Conservation (phyloP, 345 rosid species). For the Pugionium cornutum region DNA sequence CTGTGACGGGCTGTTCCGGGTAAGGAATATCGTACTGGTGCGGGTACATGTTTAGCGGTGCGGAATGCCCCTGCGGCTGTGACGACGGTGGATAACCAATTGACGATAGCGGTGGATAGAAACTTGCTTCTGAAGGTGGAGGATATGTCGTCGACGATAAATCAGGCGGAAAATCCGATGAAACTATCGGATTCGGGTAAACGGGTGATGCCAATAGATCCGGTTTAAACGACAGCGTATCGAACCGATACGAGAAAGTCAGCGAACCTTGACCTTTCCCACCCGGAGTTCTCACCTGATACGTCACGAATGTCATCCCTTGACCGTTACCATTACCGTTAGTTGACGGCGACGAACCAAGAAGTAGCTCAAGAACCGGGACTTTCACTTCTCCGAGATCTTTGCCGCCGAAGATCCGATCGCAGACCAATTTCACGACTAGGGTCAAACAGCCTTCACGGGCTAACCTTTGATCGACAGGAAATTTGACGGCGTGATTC, state of each 20-base stretch:
- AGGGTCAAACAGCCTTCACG: conserved; percentile 53
- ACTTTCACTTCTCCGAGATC: conserved; percentile 75
- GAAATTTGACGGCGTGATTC: conserved; percentile 65
- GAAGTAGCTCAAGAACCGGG: conserved; percentile 64
- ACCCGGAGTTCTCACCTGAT: conserved; percentile 62
- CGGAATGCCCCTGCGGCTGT: conserved; percentile 30
- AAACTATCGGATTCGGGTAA: conserved; percentile 28
- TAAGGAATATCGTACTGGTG: conserved; percentile 24
- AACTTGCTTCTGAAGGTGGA: conserved; percentile 19
- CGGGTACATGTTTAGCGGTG: conserved; percentile 18
- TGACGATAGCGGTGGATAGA: conserved; percentile 32
- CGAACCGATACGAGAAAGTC: conserved; percentile 63
- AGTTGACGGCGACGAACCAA: conserved; percentile 24
- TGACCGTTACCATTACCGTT: conserved; percentile 36
- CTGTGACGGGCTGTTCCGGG: conserved; percentile 17
- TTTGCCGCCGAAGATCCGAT: conserved; percentile 66
- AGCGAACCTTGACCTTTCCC: conserved; percentile 78
- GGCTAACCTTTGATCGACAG: conserved; percentile 48
- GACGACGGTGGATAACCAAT: conserved; percentile 36
- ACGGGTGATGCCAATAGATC: conserved; percentile 33
- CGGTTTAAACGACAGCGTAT: conserved; percentile 30
- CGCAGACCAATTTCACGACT: conserved; percentile 61
- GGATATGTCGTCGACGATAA: conserved; percentile 18
- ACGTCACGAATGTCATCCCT: conserved; percentile 50
- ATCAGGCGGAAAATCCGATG: not conserved